Conservation (phyloP, 164 flowering plant genomes). For the Echeveria elegans region DNA sequence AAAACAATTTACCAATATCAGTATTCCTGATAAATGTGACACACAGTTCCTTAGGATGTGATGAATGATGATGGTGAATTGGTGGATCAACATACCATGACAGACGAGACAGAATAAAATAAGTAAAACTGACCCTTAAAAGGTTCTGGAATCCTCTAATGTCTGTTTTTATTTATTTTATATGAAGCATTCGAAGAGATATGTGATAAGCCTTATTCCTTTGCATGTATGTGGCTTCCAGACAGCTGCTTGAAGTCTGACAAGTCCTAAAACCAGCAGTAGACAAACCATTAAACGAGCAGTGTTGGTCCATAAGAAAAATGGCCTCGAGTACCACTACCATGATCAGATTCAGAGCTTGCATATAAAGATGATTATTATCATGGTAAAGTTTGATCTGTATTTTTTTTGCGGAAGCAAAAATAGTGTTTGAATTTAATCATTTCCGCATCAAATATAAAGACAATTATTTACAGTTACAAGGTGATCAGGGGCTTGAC, state of each 20-base stretch:
- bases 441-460: too few relatives aligned
- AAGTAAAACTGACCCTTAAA: conserved; percentile 53
- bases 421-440: too few relatives aligned
- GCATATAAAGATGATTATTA: too few relatives aligned
- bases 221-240: conserved; percentile 59
- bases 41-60: background rate
- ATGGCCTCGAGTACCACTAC: too few relatives aligned
- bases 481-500: too few relatives aligned
- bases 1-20: conserved; percentile 58
- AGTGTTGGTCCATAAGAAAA: too few relatives aligned
- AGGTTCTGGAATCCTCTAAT: conserved; percentile 72
- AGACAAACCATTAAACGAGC: too few relatives aligned
- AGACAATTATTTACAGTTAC: too few relatives aligned
- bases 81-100: background rate
- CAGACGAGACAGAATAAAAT: background rate
- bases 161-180: conserved; percentile 92
- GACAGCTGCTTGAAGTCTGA: conserved; percentile 94
- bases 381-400: too few relatives aligned
- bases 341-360: too few relatives aligned
- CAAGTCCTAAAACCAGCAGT: conserved; percentile 44
- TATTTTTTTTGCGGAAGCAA: too few relatives aligned
- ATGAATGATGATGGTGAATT: too few relatives aligned
- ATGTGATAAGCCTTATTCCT: conserved; percentile 73
- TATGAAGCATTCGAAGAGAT: conserved; percentile 90
- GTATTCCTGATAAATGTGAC: conserved; percentile 53